Evolutionary conservation across 306 rosid species (phyloP), one percentile per base, ranked within the genome.

Genomic region (Dryas drummondii): DNA sequence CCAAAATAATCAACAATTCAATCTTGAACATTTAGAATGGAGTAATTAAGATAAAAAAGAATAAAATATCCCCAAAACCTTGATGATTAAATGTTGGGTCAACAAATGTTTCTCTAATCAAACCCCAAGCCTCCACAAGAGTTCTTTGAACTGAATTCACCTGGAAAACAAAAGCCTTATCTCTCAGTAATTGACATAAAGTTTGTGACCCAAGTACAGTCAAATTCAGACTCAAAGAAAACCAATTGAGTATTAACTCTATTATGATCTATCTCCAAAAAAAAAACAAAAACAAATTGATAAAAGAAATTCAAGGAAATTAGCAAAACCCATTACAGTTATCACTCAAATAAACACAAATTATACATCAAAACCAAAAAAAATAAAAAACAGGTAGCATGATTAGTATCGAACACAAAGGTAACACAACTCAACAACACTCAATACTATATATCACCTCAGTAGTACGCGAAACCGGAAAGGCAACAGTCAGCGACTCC

Each of bases 51-150:
- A 46, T 40, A 44, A 26, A 13, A 46, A 67, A 40, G 7, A 67
- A 75, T 42, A 71, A 19, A 55, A 46, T 12, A 74, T 0, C 9
- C 27, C 45, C 16, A 76, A 76, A 82, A 94, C 98, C 98, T 94
- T 91, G 98, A 85, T 94, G 91, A 83, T 94, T 94, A 83, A 67
- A 94, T 42, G 98, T 94, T 44, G 98, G 98, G 65, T 94, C 97
- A 54, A 94, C 81, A 37, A 94, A 94, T 51, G 98, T 88, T 84
- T 94, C 98, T 56, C 97, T 86, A 72, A 94, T 91, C 80, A 94
- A 87, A 79, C 98, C 96, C 98, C 98, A 94, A 74, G 98, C 94
- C 79, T 94, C 98, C 80, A 94, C 96, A 53, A 94, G 96, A 76
- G 98, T 94, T 84, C 97, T 90, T 73, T 94, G 98, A 74, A 91